These are phyloP conservation scores for Pestalotiopsis sp. DNA, from an alignment of 2,329 filamentous ascomycete genomes.

Conservation along the genomic window DNA sequence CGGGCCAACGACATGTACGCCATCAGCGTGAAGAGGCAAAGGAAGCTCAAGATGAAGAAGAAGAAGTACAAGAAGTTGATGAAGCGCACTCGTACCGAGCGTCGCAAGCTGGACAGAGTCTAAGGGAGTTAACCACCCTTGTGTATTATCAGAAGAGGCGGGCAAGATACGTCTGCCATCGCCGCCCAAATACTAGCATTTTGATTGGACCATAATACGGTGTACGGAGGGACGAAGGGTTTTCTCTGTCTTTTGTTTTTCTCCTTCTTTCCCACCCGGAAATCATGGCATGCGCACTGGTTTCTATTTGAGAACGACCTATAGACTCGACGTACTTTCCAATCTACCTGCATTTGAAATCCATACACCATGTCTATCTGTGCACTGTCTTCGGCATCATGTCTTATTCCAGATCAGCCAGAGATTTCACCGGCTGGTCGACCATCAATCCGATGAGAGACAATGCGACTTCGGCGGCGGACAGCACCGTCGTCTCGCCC, in stretches of 20 bases:
- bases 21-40: conserved; percentile 89
- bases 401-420: background rate
- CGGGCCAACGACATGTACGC: conserved; percentile 66
- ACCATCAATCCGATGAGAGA: conserved; percentile 71
- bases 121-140: conserved; percentile 34
- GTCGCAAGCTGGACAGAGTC: conserved; percentile 78
- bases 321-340: conserved; percentile 10
- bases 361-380: background rate
- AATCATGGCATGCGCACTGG: conserved; percentile 12
- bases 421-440: conserved; percentile 36
- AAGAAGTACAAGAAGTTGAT: conserved; percentile 99
- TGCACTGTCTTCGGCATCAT: background rate
- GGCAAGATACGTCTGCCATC: background rate
- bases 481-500: conserved; percentile 74
- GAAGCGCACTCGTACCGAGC: conserved; percentile 85
- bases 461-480: conserved; percentile 73
- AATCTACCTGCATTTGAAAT: conserved; percentile 10
- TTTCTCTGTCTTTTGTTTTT: conserved; percentile 16
- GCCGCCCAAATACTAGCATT: conserved; percentile 5
- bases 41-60: conserved; percentile 99
- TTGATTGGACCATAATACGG: conserved; percentile 25
- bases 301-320: background rate
- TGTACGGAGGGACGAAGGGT: conserved; percentile 20
- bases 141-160: conserved; percentile 22
- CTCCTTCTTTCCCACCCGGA: background rate